Evolutionary conservation across 495 filamentous ascomycete genomes (phyloP).

Genomic region (Aspergillus asperescens): DNA sequence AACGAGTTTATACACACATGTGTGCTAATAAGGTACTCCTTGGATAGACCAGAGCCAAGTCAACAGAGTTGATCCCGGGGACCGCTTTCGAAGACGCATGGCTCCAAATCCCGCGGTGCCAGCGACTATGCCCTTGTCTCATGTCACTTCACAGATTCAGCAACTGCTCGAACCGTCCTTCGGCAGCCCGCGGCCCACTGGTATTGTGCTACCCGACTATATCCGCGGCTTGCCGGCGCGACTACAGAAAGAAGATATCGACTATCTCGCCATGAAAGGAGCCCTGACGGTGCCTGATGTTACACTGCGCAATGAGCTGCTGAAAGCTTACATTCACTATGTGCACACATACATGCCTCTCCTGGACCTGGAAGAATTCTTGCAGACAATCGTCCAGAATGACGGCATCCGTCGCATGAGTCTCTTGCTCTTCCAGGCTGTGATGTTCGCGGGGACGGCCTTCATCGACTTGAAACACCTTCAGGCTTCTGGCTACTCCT

Average conservation of each 20-base stretch:
- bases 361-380: constrained; percentile 68
- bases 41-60: constrained; percentile 38
- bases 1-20: neutral
- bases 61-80: constrained; percentile 31
- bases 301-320: constrained; percentile 63
- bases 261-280: constrained; percentile 69
- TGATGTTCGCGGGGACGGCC: constrained; percentile 75
- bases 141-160: constrained; percentile 37
- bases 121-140: constrained; percentile 33
- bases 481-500: constrained; percentile 61
- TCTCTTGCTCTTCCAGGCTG: constrained; percentile 72
- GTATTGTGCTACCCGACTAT: constrained; percentile 56
- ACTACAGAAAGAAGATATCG: constrained; percentile 66
- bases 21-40: constrained; percentile 5
- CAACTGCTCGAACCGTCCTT: constrained; percentile 38
- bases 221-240: constrained; percentile 66
- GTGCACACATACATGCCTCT: constrained; percentile 90
- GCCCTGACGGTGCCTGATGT: constrained; percentile 64
- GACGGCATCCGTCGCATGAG: constrained; percentile 67
- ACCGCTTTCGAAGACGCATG: constrained; percentile 32
- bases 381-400: constrained; percentile 57
- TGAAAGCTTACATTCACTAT: constrained; percentile 73
- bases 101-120: constrained; percentile 36
- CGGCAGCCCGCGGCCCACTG: constrained; percentile 24
- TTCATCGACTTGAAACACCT: constrained; percentile 71